Evolutionary conservation across 164 flowering plant species (phyloP).

Genomic region (Malania oleifera): DNA sequence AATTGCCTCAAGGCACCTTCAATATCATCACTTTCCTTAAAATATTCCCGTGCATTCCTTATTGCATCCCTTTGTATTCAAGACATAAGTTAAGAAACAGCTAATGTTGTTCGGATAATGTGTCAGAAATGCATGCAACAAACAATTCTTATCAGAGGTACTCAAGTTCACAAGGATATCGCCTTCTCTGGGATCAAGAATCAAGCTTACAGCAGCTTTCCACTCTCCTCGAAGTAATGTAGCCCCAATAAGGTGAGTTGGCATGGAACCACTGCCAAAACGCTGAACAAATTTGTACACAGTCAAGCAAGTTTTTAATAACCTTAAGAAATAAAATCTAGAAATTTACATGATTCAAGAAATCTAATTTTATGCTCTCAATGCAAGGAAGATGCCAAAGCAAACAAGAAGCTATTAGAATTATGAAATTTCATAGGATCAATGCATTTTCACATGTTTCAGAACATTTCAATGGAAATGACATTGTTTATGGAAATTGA

Average conservation of each 20-base stretch:
- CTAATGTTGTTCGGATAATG: background rate
- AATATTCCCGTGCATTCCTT: conserved; percentile 64
- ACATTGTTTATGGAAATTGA: no score
- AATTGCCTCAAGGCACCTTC: conserved; percentile 73
- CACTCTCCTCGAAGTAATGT: conserved; percentile 91
- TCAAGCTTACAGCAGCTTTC: conserved; percentile 65
- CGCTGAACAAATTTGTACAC: conserved; percentile 46
- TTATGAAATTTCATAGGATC: no score
- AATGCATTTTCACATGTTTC: background rate
- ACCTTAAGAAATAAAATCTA: no score
- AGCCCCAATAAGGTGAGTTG: conserved; percentile 87
- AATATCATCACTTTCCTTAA: conserved; percentile 70
- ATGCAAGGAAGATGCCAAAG: no score
- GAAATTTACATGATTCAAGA: no score
- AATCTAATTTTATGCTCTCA: no score
- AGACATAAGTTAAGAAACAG: conserved; percentile 40
- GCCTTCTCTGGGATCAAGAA: conserved; percentile 97
- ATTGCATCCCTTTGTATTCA: conserved; percentile 57
- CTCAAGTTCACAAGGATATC: conserved; percentile 70
- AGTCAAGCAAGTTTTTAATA: conserved; percentile 8
- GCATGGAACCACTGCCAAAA: conserved; percentile 93
- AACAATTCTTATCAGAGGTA: background rate
- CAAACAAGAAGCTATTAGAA: no score
- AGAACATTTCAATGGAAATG: background rate
- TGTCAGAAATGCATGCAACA: background rate